Evolutionary conservation across 257 asterid genomes (phyloP), one percentile per base, ranked within the genome.

Genomic region (Schizonepeta tenuifolia): DNA sequence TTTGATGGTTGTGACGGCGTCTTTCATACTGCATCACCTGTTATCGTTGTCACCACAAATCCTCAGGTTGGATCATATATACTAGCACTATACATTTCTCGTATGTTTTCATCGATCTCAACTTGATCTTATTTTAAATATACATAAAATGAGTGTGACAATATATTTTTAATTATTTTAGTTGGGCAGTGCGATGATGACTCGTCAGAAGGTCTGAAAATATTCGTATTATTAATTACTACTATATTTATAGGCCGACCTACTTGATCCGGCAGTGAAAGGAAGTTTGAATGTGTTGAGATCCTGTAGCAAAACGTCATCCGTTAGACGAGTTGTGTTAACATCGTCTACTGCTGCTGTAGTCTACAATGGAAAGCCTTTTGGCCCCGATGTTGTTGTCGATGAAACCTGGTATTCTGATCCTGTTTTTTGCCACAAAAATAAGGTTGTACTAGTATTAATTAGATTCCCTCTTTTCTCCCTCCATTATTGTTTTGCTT

Each of bases 181-280:
- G n/a, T n/a, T n/a, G n/a, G n/a, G n/a, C n/a, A n/a, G n/a, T n/a
- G n/a, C n/a, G n/a, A n/a, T n/a, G n/a, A n/a, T n/a, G n/a, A n/a
- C n/a, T n/a, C n/a, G n/a, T n/a, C n/a, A n/a, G n/a, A n/a, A n/a
- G n/a, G n/a, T n/a, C n/a, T n/a, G n/a, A n/a, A n/a, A n/a, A n/a
- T n/a, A n/a, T n/a, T n/a, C n/a, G n/a, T n/a, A n/a, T n/a, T n/a
- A n/a, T n/a, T n/a, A n/a, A n/a, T n/a, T n/a, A n/a, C n/a, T n/a
- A n/a, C n/a, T n/a, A n/a, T n/a, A n/a, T n/a, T n/a, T n/a, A n/a
- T n/a, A n/a, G n/a, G n/a, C n/a, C n/a, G 77, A 88, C 38, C 56
- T 88, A 10, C 31, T 88, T 35, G 87, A 86, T 3, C 95, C 95
- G 17, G 90, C 92, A 0, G 79, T 84, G 90, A 67, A 88, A 86